These are phyloP conservation scores for Helotiales sp. DNA, from an alignment of 2,329 filamentous ascomycete species.

Conservation along the genomic window DNA sequence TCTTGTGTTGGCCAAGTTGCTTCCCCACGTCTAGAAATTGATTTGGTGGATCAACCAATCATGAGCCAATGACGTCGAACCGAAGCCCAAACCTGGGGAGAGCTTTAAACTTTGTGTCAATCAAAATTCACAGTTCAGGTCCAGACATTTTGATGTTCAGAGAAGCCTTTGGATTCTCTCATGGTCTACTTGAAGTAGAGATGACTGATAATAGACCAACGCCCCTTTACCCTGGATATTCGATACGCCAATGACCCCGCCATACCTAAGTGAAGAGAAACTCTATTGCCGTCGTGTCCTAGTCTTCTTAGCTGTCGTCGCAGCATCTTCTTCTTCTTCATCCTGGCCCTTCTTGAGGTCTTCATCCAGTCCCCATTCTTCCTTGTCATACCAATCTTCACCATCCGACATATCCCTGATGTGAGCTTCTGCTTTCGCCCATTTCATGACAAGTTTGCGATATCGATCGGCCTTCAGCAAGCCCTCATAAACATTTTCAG, in stretches of 20 bases:
- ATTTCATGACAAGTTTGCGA: slow-evolving; percentile 69
- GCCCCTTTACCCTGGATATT: not conserved
- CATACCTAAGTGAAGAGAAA: not conserved
- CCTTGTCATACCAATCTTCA: slow-evolving; percentile 85
- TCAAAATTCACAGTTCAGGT: not conserved
- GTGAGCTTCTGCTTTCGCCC: slow-evolving; percentile 78
- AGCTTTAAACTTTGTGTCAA: not conserved
- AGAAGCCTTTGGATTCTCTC: not conserved
- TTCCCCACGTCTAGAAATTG: not conserved
- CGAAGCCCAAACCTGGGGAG: slow-evolving; percentile 2
- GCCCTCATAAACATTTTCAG: slow-evolving; percentile 66
- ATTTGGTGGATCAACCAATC: slow-evolving; percentile 16
- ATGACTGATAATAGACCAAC: not conserved
- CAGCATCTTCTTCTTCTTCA: slow-evolving; percentile 74
- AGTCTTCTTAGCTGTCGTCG: slow-evolving; percentile 49
- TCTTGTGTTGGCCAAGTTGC: not conserved
- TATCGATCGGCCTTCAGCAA: slow-evolving; percentile 72
- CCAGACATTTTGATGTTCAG: not conserved
- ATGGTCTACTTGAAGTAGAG: not conserved
- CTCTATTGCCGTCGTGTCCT: slow-evolving; percentile 40
- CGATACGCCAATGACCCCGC: not conserved
- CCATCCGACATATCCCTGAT: slow-evolving; percentile 76
- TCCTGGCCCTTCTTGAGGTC: slow-evolving; percentile 80
- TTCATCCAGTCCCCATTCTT: slow-evolving; percentile 74
- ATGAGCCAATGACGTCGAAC: slow-evolving; percentile 28